Evolutionary conservation across 345 rosid species (phyloP), one percentile per base, ranked within the genome.

Genomic region (Eucalyptus camaldulensis): DNA sequence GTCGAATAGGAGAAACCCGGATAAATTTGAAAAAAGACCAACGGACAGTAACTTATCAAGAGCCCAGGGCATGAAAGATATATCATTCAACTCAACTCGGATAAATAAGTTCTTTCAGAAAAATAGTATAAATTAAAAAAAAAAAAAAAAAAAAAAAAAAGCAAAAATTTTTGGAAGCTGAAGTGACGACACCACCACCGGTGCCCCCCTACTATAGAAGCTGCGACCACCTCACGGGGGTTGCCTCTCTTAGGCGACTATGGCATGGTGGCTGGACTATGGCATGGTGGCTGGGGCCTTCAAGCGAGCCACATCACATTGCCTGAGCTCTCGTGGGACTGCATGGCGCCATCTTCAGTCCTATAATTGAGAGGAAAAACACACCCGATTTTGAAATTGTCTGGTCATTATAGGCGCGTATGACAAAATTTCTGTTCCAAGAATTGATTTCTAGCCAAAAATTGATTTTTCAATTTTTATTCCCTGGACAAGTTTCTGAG

Each of bases 1-100:
- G 43, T 31, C 0, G 13, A 67, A 31, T 31, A 37, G 43, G 5
- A 31, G 22, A 67, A 67, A 67, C 1, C 80, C 7, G 0, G 13
- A 31, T 67, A 67, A 67, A 33, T 72, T 72, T 21, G 25, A 17
- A 37, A 37, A 13, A 17, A 10, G 8, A 72, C 8, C 5, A 1
- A 19, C 14, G 0, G 40, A 69, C 0, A 3, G 7, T 72, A 72
- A 72, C 81, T 10, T 19, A 37, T 72, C 1, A 2, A 4, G 12
- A 72, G 27, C 45, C 25, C 13, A 10, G 0, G 27, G 27, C 8
- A 1, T 43, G 81, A 72, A 37, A 72, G 44, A 33, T 10, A 53
- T 2, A 33, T 72, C 40, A 72, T 72, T 33, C 45, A 33, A 33
- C 45, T 72, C 40, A 3, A 67, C 19, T 16, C 22, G 0, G 25